Percentiles rank a stretch among this genome's conserved stretches.
Conservation (phyloP, 371 early-diverging fungal species). For the Actinomortierella ambigua region DNA sequence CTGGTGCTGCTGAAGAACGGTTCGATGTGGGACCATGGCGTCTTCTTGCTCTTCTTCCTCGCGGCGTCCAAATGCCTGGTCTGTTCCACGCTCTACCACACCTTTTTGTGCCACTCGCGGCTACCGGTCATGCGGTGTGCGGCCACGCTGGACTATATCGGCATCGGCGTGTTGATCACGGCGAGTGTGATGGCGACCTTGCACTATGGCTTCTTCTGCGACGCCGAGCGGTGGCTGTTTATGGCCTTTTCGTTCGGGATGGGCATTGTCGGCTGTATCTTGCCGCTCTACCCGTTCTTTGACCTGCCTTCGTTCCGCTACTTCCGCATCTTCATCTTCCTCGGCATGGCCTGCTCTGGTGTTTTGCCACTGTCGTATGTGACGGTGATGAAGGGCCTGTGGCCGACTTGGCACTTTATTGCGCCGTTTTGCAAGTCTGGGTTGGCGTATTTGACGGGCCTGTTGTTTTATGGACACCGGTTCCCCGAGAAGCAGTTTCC, state of each 20-base stretch:
- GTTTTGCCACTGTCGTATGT: slow-evolving; percentile 63
- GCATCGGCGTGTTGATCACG: slow-evolving; percentile 70
- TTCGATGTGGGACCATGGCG: slow-evolving; percentile 53
- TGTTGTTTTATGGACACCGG: slow-evolving; percentile 70
- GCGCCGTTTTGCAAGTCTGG: slow-evolving; percentile 57
- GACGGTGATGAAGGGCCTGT: slow-evolving; percentile 50
- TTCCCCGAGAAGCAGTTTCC: slow-evolving; percentile 78
- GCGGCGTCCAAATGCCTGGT: slow-evolving; percentile 71
- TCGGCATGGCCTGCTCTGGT: slow-evolving; percentile 67
- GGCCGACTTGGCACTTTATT: slow-evolving; percentile 52
- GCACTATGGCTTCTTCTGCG: slow-evolving; percentile 72
- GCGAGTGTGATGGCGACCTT: slow-evolving; percentile 64
- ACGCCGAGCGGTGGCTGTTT: slow-evolving; percentile 51
- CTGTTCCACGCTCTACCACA: slow-evolving; percentile 73
- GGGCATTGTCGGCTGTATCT: slow-evolving; percentile 60
- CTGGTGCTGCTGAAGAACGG: slow-evolving; percentile 59
- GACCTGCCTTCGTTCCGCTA: slow-evolving; percentile 49
- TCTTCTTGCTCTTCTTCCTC: slow-evolving; percentile 63
- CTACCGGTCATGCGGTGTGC: slow-evolving; percentile 62
- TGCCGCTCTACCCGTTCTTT: slow-evolving; percentile 66
- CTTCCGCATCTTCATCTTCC: slow-evolving; percentile 65
- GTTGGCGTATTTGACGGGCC: slow-evolving; percentile 60
- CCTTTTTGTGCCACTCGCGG: slow-evolving; percentile 67
- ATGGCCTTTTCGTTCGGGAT: slow-evolving; percentile 62
- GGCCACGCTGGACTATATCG: slow-evolving; percentile 73